phyloP scores from a whole-genome alignment of 1,284 basidiomycete genomes.

The Pyrrhoderma lamaoense region DNA sequence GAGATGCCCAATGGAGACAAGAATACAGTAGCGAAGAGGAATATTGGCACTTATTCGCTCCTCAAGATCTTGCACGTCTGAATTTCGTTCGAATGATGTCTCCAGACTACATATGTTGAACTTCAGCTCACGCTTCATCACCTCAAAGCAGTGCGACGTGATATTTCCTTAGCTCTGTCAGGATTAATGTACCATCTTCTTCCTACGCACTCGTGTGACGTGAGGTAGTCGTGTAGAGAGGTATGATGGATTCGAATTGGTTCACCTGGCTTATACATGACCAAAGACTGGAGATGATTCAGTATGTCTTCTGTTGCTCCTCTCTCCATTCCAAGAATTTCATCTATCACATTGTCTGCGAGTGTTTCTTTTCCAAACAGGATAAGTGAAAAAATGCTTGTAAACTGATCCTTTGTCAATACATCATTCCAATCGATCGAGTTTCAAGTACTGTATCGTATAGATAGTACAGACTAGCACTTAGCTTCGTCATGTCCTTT shows the following conservation, averaged over 20 bases:
- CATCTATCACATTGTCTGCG: not conserved
- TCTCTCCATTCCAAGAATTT: not conserved
- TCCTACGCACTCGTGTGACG: not conserved
- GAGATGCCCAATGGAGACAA: conserved; percentile 1
- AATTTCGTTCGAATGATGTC: conserved; percentile 4
- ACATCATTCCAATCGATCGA: too few species aligned
- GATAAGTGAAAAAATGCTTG: not conserved
- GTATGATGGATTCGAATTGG: not conserved
- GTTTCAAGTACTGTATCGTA: too few species aligned
- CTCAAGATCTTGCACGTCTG: conserved; percentile 1
- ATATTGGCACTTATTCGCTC: not conserved
- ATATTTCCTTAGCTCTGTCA: not conserved
- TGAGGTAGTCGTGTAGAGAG: not conserved
- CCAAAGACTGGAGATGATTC: not conserved
- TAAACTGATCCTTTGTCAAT: not conserved
- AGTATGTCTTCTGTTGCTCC: not conserved
- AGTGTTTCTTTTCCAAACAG: not conserved
- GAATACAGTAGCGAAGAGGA: not conserved
- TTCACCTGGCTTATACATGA: not conserved
- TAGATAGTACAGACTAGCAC: too few species aligned
- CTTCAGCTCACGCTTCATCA: conserved; percentile 18
- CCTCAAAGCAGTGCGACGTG: not conserved
- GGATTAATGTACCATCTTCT: conserved; percentile 2
- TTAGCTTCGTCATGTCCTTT: too few species aligned
- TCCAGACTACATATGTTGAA: conserved; percentile 17